phyloP scores from a whole-genome alignment of 1,284 basidiomycete genomes.

The Ceratobasidium sp. region DNA sequence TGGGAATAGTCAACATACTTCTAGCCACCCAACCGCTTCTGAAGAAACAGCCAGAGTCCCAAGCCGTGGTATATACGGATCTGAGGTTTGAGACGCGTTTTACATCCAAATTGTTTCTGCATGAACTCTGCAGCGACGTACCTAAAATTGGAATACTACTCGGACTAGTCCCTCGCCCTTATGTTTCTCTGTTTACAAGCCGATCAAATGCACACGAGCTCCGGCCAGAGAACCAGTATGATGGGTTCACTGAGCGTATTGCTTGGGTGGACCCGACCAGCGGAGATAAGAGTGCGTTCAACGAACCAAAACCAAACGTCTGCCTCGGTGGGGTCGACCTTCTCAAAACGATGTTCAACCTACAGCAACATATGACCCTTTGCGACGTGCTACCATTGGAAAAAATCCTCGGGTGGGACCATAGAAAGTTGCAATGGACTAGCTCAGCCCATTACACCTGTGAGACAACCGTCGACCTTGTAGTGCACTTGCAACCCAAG shows the following conservation, averaged over 20 bases:
- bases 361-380: constrained; percentile 67
- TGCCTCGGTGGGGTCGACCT: constrained; percentile 59
- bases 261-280: constrained; percentile 3
- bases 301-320: constrained; percentile 28
- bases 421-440: constrained; percentile 51
- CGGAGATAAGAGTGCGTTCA: constrained; percentile 52
- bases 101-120: constrained; percentile 44
- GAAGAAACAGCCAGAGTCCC: constrained; percentile 50
- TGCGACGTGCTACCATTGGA: constrained; percentile 56
- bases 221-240: too few species aligned
- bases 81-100: constrained; percentile 56
- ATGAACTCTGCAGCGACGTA: constrained; percentile 60
- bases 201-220: constrained; percentile 64
- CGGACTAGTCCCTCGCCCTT: constrained; percentile 61
- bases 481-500: constrained; percentile 53
- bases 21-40: constrained; percentile 61
- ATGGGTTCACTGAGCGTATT: not conserved
- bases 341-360: constrained; percentile 60
- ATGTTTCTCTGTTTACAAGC: constrained; percentile 62
- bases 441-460: constrained; percentile 63
- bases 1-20: constrained; percentile 68
- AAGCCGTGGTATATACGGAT: constrained; percentile 63
- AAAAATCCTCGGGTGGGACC: constrained; percentile 51
- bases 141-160: constrained; percentile 62
- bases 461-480: constrained; percentile 62